Base-by-base conservation (phyloP, 331 rosid genomes). In the Ulmus americana region DNA sequence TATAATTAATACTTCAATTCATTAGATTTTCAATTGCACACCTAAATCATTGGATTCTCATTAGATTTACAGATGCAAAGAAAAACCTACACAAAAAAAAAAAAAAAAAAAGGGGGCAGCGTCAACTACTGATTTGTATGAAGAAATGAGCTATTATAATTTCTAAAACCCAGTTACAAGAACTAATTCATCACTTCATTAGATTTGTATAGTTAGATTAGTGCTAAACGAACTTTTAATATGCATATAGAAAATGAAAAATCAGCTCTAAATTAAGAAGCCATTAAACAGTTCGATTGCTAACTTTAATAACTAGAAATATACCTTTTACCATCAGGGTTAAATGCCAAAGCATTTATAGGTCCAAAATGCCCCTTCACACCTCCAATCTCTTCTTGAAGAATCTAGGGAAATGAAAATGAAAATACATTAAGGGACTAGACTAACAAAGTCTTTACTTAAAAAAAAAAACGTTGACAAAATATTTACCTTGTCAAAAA, bases 301-400 rank as follows among this genome's bases (percentile, higher is more conserved):
- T 43, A 49, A 14, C 44, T 59, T 38, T 62, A 56, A 7, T n/a
- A 52, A 39, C 35, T 40, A 12, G 5, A 47, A 59, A 41, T 41
- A 44, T 82, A 94, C 99, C 99, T 94, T 80, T 72, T 90, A 28
- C 99, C 99, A 70, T 94, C 96, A 38, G 97, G 97, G 57, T 94
- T 94, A 78, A 94, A 90, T 63, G 99, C 96, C 82, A 94, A 57
- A 48, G 99, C 95, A 77, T 94, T 94, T 59, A 94, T 94, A 4
- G 99, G 99, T 78, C 99, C 99, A 67, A 94, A 94, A 75, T 94
- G 99, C 44, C 99, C 99, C 70, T 94, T 94, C 41, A 94, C 97
- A 54, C 99, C 99, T 51, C 99, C 99, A 76, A 94, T 90, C 77
- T 94, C 99, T 81, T 87, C 99, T 85, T 87, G 95, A 71, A 94